A percentile compares a stretch with the other conserved stretches of the same genome.
phyloP scores from a whole-genome alignment of 768 basidiomycete species.

The Terana coerulea region DNA sequence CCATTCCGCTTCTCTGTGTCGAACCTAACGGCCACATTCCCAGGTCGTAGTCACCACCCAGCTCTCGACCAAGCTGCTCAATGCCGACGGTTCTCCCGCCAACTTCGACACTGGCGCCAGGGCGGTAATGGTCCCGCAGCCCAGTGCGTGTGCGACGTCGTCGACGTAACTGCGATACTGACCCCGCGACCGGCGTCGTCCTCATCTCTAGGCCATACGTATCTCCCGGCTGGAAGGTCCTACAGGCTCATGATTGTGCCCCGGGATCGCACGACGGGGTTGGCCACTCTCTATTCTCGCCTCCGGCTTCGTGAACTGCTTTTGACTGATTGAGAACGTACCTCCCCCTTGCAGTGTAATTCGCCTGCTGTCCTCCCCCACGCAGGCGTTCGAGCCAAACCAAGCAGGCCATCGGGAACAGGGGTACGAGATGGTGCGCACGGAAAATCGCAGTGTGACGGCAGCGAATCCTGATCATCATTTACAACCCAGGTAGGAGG shows the following conservation, averaged over 20 bases:
- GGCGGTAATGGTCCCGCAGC: constrained; percentile 63
- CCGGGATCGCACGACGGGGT: constrained; percentile 38
- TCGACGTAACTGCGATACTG: not conserved
- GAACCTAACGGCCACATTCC: constrained; percentile 1
- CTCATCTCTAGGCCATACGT: constrained; percentile 15
- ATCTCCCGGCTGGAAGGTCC: constrained; percentile 42
- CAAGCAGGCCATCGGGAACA: constrained; percentile 20
- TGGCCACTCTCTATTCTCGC: constrained; percentile 17
- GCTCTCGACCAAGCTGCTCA: constrained; percentile 63
- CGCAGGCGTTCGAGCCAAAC: constrained; percentile 14
- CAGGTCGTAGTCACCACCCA: constrained; percentile 63
- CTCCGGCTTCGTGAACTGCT: not conserved
- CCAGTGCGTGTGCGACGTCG: constrained; percentile 39
- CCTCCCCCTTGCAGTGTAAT: constrained; percentile 30
- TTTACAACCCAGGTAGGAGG: constrained; percentile 16
- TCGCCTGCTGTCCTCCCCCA: constrained; percentile 38
- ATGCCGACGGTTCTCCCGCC: constrained; percentile 59
- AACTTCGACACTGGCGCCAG: constrained; percentile 61
- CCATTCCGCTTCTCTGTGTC: not conserved
- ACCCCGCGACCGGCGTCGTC: constrained; percentile 1
- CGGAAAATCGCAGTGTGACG: not conserved
- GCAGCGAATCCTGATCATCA: not conserved
- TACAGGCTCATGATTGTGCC: constrained; percentile 42
- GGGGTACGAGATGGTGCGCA: constrained; percentile 26
- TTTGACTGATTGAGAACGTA: constrained; percentile 10